Conservation (phyloP, 1,284 basidiomycete species). For the Leccinum pachyderme region DNA sequence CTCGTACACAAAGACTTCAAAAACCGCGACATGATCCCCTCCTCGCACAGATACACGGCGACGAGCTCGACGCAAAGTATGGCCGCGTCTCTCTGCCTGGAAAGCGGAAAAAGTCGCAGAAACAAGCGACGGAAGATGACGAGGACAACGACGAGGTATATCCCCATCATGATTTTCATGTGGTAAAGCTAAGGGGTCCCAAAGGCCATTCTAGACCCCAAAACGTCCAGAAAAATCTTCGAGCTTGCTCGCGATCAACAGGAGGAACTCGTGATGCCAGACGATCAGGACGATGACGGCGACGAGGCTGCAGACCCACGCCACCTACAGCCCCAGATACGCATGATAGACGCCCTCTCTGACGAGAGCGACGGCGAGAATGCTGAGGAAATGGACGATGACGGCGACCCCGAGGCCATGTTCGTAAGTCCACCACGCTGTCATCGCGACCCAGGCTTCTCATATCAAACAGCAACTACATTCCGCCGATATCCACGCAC, state of each 20-base stretch:
- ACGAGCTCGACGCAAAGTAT: constrained; percentile 73
- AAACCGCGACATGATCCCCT: constrained; percentile 82
- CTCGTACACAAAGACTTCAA: constrained; percentile 52
- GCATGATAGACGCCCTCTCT: constrained; percentile 37
- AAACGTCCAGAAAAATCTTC: constrained; percentile 87
- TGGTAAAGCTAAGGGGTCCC: constrained; percentile 1
- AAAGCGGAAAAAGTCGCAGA: constrained; percentile 63
- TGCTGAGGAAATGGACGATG: constrained; percentile 43
- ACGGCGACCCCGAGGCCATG: constrained; percentile 56
- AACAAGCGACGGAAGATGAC: constrained; percentile 43
- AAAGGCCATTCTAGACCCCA: constrained; percentile 80
- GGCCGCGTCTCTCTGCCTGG: constrained; percentile 74
- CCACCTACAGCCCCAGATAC: constrained; percentile 37
- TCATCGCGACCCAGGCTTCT: constrained; percentile 3
- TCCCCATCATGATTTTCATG: background rate
- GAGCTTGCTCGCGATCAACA: constrained; percentile 93
- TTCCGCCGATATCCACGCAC: constrained; percentile 78
- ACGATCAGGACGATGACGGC: constrained; percentile 42
- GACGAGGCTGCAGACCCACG: constrained; percentile 37
- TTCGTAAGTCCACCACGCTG: constrained; percentile 47
- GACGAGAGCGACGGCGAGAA: constrained; percentile 56
- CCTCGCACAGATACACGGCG: constrained; percentile 76
- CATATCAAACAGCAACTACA: constrained; percentile 75
- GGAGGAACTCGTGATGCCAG: constrained; percentile 73
- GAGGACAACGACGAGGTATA: constrained; percentile 56